Conservation (phyloP, 2,329 filamentous ascomycete genomes). For the Fusarium keratoplasticum region DNA sequence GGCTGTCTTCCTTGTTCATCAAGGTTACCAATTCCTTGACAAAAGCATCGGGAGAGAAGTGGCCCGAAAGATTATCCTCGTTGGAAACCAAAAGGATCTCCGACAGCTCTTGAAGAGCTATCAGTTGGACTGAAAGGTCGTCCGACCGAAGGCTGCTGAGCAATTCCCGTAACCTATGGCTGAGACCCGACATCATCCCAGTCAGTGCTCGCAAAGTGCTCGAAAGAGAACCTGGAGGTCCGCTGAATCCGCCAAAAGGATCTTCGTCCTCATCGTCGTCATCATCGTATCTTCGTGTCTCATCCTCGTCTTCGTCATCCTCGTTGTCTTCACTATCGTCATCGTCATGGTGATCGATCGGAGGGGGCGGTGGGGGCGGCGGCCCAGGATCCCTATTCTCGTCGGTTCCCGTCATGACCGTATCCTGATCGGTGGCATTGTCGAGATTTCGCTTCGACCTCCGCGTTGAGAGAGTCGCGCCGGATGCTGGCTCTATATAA, state of each 20-base stretch:
- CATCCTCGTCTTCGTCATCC: conserved; percentile 49
- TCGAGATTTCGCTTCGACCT: conserved; percentile 66
- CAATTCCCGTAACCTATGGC: conserved; percentile 82
- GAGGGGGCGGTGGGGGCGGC: conserved; percentile 57
- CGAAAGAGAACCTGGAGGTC: conserved; percentile 72
- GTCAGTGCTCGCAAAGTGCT: conserved; percentile 87
- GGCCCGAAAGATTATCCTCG: conserved; percentile 94
- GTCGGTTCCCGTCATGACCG: conserved; percentile 77
- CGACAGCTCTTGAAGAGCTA: conserved; percentile 92
- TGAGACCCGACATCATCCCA: conserved; percentile 90
- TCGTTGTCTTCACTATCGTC: conserved; percentile 52
- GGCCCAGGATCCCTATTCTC: conserved; percentile 59
- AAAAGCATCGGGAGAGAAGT: conserved; percentile 93
- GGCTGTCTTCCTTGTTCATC: conserved; percentile 96
- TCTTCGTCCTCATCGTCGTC: conserved; percentile 75
- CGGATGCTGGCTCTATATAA: conserved; percentile 48
- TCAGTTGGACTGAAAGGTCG: conserved; percentile 89
- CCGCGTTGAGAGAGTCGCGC: conserved; percentile 55
- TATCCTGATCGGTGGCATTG: conserved; percentile 70
- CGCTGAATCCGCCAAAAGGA: conserved; percentile 75
- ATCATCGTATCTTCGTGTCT: conserved; percentile 60
- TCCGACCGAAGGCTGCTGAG: conserved; percentile 81
- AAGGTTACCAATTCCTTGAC: conserved; percentile 92
- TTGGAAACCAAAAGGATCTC: conserved; percentile 95
- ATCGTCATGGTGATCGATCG: conserved; percentile 50